Percentiles rank a stretch among this genome's conserved stretches.
phyloP scores from a whole-genome alignment of 1,139 yeast genomes.

The Taiozyma sp. region DNA sequence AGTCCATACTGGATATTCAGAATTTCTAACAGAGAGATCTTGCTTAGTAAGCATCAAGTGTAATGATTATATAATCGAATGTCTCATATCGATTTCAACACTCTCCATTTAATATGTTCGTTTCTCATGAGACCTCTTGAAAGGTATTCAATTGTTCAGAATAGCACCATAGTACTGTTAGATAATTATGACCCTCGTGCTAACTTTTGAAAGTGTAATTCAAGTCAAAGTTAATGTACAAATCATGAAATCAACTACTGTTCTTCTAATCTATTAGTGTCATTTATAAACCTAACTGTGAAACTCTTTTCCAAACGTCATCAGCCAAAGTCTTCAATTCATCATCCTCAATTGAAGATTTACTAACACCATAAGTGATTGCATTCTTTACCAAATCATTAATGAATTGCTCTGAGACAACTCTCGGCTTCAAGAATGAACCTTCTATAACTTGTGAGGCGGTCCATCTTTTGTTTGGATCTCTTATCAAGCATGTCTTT shows the following conservation, averaged over 20 bases:
- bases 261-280: no score
- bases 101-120: no score
- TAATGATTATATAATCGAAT: not conserved
- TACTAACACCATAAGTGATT: conserved; percentile 21
- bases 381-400: conserved; percentile 73
- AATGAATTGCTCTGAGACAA: conserved; percentile 62
- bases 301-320: conserved; percentile 42
- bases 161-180: no score
- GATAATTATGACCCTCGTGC: no score
- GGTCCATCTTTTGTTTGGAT: conserved; percentile 66
- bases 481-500: conserved; percentile 64
- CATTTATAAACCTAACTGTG: conserved; percentile 16
- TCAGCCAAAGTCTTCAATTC: conserved; percentile 42
- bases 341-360: conserved; percentile 24
- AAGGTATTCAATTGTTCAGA: no score
- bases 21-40: not conserved
- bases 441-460: conserved; percentile 53
- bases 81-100: no score
- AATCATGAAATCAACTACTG: no score
- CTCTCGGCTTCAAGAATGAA: conserved; percentile 66
- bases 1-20: not conserved
- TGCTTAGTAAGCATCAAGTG: not conserved
- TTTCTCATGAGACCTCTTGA: no score
- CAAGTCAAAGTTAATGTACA: no score
- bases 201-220: no score